Percentiles rank a stretch among this genome's conserved stretches.
phyloP scores from a whole-genome alignment of 139 green algal genomes.

The Tetratostichococcus sp. region DNA sequence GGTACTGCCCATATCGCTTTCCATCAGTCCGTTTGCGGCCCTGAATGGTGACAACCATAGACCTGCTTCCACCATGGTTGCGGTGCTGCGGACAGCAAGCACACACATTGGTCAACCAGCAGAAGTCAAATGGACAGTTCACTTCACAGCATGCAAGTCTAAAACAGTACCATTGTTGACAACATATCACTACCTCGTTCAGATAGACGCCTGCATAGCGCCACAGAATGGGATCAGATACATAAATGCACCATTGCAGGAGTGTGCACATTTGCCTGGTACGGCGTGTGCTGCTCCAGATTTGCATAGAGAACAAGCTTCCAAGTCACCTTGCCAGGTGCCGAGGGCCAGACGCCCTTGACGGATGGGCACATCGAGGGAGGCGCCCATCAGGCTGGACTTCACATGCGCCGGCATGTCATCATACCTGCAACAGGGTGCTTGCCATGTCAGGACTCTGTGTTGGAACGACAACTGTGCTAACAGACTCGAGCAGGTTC shows the following conservation, averaged over 20 bases:
- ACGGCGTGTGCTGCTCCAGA: too few species aligned
- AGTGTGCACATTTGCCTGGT: too few species aligned
- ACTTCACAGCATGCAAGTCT: too few species aligned
- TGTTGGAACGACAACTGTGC: too few species aligned
- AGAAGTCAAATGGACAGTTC: too few species aligned
- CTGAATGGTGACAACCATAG: slow-evolving; percentile 70
- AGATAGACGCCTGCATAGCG: neutral
- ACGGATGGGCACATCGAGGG: slow-evolving; percentile 49
- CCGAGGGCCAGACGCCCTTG: slow-evolving; percentile 59
- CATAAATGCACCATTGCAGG: too few species aligned
- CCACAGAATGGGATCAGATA: too few species aligned
- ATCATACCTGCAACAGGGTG: slow-evolving; percentile 23
- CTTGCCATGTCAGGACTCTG: too few species aligned
- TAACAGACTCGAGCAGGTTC: neutral
- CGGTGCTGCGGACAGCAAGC: slow-evolving; percentile 30
- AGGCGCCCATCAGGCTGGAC: slow-evolving; percentile 65
- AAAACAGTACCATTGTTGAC: too few species aligned
- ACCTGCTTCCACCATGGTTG: slow-evolving; percentile 52
- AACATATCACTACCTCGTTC: too few species aligned
- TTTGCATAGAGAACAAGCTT: neutral
- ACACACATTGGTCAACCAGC: too few species aligned
- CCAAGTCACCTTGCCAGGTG: slow-evolving; percentile 51
- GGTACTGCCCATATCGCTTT: slow-evolving; percentile 38
- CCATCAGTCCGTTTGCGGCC: slow-evolving; percentile 60
- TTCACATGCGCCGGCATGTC: slow-evolving; percentile 83